Evolutionary conservation across 2,329 filamentous ascomycete genomes (phyloP).

Genomic region (Waltergamsia citrina): DNA sequence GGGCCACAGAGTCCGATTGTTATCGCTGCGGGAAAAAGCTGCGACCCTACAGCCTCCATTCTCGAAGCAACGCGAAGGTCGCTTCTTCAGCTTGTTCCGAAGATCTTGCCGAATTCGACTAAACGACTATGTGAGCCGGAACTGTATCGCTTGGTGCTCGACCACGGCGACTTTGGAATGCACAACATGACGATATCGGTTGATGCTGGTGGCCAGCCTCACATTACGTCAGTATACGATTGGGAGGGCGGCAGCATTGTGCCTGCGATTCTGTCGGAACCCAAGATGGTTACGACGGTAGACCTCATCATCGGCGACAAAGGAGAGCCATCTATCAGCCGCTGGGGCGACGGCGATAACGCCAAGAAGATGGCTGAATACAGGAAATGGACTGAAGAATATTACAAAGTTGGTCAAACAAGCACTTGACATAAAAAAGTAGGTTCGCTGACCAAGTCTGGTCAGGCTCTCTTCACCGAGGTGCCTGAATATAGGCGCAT

Average conservation of each 20-base stretch:
- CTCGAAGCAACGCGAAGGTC: constrained; percentile 13
- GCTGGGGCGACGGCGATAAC: constrained; percentile 8
- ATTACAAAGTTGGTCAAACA: constrained; percentile 14
- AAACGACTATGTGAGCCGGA: background rate
- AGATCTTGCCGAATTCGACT: constrained; percentile 8
- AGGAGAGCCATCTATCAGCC: constrained; percentile 11
- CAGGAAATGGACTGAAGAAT: constrained; percentile 11
- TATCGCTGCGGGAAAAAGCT: constrained; percentile 13
- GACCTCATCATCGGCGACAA: constrained; percentile 9
- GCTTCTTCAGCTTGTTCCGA: constrained; percentile 15
- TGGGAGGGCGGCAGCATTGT: constrained; percentile 18
- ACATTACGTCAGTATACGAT: constrained; percentile 18
- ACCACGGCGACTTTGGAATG: constrained; percentile 13
- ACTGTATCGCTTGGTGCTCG: constrained; percentile 20
- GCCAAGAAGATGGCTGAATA: constrained; percentile 9
- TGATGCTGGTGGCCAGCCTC: constrained; percentile 8
- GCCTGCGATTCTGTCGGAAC: constrained; percentile 17
- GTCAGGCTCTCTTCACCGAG: constrained; percentile 7
- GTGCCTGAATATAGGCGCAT: constrained; percentile 10
- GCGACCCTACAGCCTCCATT: constrained; percentile 4
- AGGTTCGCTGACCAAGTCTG: too few species aligned
- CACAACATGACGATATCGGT: constrained; percentile 8
- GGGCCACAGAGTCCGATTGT: constrained; percentile 10
- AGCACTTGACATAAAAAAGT: constrained; percentile 2
- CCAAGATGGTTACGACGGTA: constrained; percentile 8